These are phyloP conservation scores for Coniferiporia sulphurascens DNA, from an alignment of 1,284 basidiomycete species.

Conservation along the genomic window DNA sequence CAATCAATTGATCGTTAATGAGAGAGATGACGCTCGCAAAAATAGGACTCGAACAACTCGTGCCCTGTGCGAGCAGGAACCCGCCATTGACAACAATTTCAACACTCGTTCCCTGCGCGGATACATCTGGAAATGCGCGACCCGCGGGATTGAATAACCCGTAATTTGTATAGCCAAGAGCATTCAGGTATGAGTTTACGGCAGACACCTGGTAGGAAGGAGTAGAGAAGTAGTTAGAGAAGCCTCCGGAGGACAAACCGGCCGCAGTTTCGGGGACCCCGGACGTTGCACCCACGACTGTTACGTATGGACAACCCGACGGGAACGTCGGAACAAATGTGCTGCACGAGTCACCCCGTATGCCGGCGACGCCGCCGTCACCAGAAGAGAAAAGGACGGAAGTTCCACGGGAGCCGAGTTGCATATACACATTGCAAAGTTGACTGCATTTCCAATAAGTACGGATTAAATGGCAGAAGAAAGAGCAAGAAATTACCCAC, in stretches of 20 bases:
- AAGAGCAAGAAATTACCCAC: constrained; percentile 18
- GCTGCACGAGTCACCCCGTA: constrained; percentile 26
- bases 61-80: constrained; percentile 26
- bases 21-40: constrained; percentile 37
- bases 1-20: constrained; percentile 36
- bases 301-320: constrained; percentile 24
- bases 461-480: neutral
- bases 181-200: constrained; percentile 25
- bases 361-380: constrained; percentile 35
- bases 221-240: constrained; percentile 34
- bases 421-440: constrained; percentile 33
- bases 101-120: constrained; percentile 33
- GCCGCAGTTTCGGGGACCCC: constrained; percentile 28
- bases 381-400: constrained; percentile 36
- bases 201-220: constrained; percentile 33
- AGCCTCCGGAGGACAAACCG: constrained; percentile 37
- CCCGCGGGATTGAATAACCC: constrained; percentile 35
- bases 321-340: constrained; percentile 34
- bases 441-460: constrained; percentile 23
- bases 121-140: constrained; percentile 40
- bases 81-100: constrained; percentile 28
- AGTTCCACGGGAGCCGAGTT: constrained; percentile 32
- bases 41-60: constrained; percentile 36
- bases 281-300: constrained; percentile 29
- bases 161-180: constrained; percentile 30